Evolutionary conservation across 2,329 filamentous ascomycete genomes (phyloP), one percentile per base, ranked within the genome.

Genomic region (Apiospora malaysiana): DNA sequence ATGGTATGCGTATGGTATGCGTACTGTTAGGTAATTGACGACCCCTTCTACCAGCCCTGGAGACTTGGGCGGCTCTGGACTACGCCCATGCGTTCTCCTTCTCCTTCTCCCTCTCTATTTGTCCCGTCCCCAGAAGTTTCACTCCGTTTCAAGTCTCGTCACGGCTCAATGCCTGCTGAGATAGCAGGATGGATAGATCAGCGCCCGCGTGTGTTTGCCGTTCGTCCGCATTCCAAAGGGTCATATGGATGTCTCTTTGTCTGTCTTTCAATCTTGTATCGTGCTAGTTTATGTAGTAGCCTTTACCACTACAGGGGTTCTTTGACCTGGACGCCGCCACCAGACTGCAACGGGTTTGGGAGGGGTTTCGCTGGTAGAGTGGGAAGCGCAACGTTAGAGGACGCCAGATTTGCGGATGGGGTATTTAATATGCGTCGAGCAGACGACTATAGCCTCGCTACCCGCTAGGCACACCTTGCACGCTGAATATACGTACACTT

Each of bases 71-170:
- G 3, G 23, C 47, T n/a, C n/a, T n/a, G n/a, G n/a, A n/a, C n/a
- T 23, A 27, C 25, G 23, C 47, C 25, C 49, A 21, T 56, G 23
- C 14, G n/a, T n/a, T n/a, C n/a, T 25, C 49, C 14, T 32, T 56
- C 3, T 32, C 32, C 32, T 6, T 32, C 47, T 16, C 51, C 5
- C 37, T 14, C 7, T 27, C 56, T 40, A 40, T 63, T n/a, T 21
- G 56, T 63, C 18, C 51, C 16, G 51, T 37, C 56, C 56, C 56
- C 56, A 63, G 56, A 63, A 63, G 56, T 63, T 63, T 63, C 56
- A 63, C 56, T n/a, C 32, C 56, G 56, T 63, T 63, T 63, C 56
- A 63, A 63, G 56, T 63, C 32, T 40, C 9, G 56, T 40, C 56
- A 40, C 32, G 56, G 32, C 18, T 40, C 56, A 63, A 63, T 63